Evolutionary conservation across 805 yeast genomes (phyloP), one percentile per base, ranked within the genome.

Genomic region (Pichia ethanolica): DNA sequence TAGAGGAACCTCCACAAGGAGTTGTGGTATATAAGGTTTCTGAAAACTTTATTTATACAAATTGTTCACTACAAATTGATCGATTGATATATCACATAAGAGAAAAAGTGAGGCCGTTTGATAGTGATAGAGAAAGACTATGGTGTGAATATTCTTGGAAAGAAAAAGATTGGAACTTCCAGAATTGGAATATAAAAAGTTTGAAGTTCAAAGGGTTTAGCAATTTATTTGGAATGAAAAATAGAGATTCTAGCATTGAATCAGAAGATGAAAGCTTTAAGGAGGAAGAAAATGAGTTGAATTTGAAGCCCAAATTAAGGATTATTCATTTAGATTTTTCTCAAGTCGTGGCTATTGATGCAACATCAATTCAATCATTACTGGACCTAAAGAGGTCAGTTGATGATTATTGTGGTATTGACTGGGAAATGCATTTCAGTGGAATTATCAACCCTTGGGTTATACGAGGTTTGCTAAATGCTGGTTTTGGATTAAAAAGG

Each of bases 371-470:
- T 35, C 96, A 88, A 67, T 73, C 83, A 3, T 71, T 90, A 50
- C 79, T 82, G 44, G 97, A 90, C 63, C 71, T 87, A 58, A 75
- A 85, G 55, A 83, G 82, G 57, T 81, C 89, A 13, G 66, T 89
- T 44, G 81, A 82, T 66, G 75, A 71, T 49, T 87, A 86, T 60
- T 84, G 93, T 14, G 90, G 87, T 62, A 72, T 83, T 50, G 89
- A 85, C 56, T 90, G 89, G 51, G 97, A 90, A 67, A 82, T 83
- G 69, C 97, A 90, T 67, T 89, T 90, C 65, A 79, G 86, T 10
- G 95, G 96, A 28, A 79, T 90, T 35, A 69, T 86, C 42, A 82
- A 86, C 49, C 90, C 91, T 9, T 90, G 97, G 97, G 79, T 86
- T 48, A 81, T 87, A 59, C 77, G 91, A 61, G 85, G 84, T 6